Base-by-base conservation (phyloP, 176 grass and related monocot genomes). In the Juncus effusus region DNA sequence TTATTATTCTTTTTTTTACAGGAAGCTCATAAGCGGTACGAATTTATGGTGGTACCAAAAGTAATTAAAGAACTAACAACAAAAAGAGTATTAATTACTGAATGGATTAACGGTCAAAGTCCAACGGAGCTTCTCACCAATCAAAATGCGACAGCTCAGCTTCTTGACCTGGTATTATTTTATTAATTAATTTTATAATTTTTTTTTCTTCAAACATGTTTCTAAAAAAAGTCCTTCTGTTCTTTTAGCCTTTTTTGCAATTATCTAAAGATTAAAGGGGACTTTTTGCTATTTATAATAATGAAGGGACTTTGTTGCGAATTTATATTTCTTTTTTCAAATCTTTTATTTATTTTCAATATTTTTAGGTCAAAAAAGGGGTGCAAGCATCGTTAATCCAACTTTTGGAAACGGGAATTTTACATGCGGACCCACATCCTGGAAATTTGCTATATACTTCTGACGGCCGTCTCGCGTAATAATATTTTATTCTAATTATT, bases 361-460 rank as follows among this genome's bases (percentile, higher is more conserved):
- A 64, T 65, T 47, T 73, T 62, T 83, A 91, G 93, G 93, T 96
- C 51, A 96, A 96, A 28, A 96, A 96, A 89, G 85, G 93, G 54
- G 88, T 89, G 7, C 83, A 87, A 57, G 74, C 88, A 72, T 85
- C 93, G 64, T 53, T 91, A 72, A 74, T 91, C 38, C 93, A 96
- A 78, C 93, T 96, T 66, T 84, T 96, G 35, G 93, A 96, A n/a
- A 96, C 88, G 57, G 93, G 93, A 44, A 79, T 96, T 69, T 75
- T 96, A 62, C 93, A 96, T 82, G 93, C 93, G 41, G 88, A 96
- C 64, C 93, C 93, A 67, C 93, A 96, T 85, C 79, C 88, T 38
- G 93, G 93, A 15, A 96, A 96, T 75, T 61, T 91, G 77, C 77
- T 81, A 67, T 96, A 91, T 77, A 96, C 85, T 67, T 74, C 85